Evolutionary conservation across 2,329 filamentous ascomycete species (phyloP), one percentile per base, ranked within the genome.

Genomic region (Grosmannia clavigera): DNA sequence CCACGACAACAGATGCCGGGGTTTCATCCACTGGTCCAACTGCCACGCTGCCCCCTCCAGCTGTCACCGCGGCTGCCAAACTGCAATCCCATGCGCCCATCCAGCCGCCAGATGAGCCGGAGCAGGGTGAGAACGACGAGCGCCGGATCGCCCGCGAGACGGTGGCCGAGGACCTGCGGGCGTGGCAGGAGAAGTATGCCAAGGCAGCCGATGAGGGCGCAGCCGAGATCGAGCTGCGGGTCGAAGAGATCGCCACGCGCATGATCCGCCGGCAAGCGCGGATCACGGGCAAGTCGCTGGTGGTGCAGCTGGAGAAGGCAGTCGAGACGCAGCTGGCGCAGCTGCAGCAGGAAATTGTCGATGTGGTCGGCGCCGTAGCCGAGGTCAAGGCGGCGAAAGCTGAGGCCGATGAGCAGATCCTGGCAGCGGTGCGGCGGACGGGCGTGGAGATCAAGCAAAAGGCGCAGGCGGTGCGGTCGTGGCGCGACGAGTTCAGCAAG

Each of bases 131-230:
- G 60, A 76, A 80, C 35, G 80, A 84, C 31, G 71, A 76, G 19
- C 79, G 81, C 31, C 80, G 81, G 59, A 80, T 78, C 4, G 81
- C 81, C 2, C 82, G 83, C 53, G 81, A 86, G 67, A 82, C 81
- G 64, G 88, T 97, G 51, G 79, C 84, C 1, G 81, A 86, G 53
- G 94, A 99, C 70, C 80, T 99, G 16, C 81, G 83, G 65, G 80
- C 81, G 60, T 99, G 94, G 92, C 88, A 96, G 72, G 83, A 83
- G 63, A 95, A 95, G 68, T 96, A 96, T 70, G 81, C 88, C 33
- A 83, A 85, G 62, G 91, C 91, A 11, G 90, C 90, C 9, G 88
- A 95, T 62, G 91, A 95, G 69, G 92, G 91, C 5, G 81, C 81
- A 4, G 68, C 70, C 25, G 81, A 94, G 63, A 90, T 97, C 63